These are phyloP conservation scores for Posidonia oceanica DNA, from an alignment of 116 monocot species.

Conservation along the genomic window DNA sequence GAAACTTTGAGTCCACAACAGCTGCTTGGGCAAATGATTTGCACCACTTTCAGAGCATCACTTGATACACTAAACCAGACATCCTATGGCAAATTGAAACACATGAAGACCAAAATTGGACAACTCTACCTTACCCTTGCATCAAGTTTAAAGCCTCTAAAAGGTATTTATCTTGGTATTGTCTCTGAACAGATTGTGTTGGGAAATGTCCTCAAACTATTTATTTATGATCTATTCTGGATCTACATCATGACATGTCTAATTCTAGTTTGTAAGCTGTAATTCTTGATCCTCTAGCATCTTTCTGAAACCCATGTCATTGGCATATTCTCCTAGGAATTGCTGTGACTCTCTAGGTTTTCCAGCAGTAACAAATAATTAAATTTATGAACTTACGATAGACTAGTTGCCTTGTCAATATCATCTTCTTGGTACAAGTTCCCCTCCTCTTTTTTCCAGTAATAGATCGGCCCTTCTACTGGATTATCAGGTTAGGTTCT, in stretches of 20 bases:
- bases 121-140: conserved; percentile 73
- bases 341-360: too few species aligned
- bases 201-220: too few species aligned
- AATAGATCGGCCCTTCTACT: too few species aligned
- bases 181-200: neutral
- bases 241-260: too few species aligned
- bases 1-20: conserved; percentile 81
- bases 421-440: neutral
- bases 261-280: too few species aligned
- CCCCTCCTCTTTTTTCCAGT: neutral
- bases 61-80: conserved; percentile 62
- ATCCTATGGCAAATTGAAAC: conserved; percentile 57
- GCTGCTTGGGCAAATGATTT: conserved; percentile 87
- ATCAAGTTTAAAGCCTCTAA: conserved; percentile 54
- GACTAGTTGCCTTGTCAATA: neutral
- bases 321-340: too few species aligned
- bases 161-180: conserved; percentile 25
- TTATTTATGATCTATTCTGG: too few species aligned
- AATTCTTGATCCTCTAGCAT: too few species aligned
- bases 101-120: conserved; percentile 56
- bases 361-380: too few species aligned
- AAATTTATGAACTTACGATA: neutral
- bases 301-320: too few species aligned
- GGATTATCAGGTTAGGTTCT: too few species aligned
- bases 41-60: conserved; percentile 72